Conservation (phyloP, 2,329 filamentous ascomycete genomes). For the Neonectria magnoliae region DNA sequence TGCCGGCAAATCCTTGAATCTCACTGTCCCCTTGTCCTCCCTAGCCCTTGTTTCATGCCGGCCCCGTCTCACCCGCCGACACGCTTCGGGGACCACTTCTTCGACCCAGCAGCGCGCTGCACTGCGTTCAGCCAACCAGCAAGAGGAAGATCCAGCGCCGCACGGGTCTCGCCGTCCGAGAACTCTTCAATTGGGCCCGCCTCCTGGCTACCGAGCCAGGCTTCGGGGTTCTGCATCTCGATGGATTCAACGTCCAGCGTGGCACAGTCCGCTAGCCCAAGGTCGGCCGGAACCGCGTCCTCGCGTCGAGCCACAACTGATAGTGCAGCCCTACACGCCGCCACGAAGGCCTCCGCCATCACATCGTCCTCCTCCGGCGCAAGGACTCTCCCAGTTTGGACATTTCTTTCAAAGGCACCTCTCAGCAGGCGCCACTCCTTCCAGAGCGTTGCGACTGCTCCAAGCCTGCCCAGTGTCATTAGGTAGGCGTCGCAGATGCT, state of each 20-base stretch:
- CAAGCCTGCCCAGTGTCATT: constrained; percentile 43
- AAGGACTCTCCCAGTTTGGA: neutral
- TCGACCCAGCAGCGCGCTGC: constrained; percentile 26
- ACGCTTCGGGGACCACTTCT: constrained; percentile 25
- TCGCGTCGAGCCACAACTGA: constrained; percentile 32
- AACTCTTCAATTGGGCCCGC: constrained; percentile 16
- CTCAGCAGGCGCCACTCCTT: constrained; percentile 42
- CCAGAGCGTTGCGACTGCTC: constrained; percentile 45
- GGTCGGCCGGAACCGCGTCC: constrained; percentile 23
- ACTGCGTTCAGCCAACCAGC: constrained; percentile 30
- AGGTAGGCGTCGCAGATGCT: constrained; percentile 43
- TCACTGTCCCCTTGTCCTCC: neutral
- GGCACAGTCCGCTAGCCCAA: constrained; percentile 33
- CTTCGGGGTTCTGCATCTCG: constrained; percentile 24
- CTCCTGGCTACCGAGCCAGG: constrained; percentile 23
- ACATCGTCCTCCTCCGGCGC: constrained; percentile 2
- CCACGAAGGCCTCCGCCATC: constrained; percentile 27
- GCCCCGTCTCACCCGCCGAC: constrained; percentile 29
- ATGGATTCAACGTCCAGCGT: constrained; percentile 33
- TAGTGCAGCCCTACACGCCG: constrained; percentile 26
- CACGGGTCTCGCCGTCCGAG: constrained; percentile 26
- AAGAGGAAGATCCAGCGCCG: constrained; percentile 30
- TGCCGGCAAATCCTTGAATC: constrained; percentile 1
- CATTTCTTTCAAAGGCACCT: constrained; percentile 9
- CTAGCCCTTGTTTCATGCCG: constrained; percentile 22